Evolutionary conservation across 768 basidiomycete species (phyloP).

Genomic region (Calocera cornea): DNA sequence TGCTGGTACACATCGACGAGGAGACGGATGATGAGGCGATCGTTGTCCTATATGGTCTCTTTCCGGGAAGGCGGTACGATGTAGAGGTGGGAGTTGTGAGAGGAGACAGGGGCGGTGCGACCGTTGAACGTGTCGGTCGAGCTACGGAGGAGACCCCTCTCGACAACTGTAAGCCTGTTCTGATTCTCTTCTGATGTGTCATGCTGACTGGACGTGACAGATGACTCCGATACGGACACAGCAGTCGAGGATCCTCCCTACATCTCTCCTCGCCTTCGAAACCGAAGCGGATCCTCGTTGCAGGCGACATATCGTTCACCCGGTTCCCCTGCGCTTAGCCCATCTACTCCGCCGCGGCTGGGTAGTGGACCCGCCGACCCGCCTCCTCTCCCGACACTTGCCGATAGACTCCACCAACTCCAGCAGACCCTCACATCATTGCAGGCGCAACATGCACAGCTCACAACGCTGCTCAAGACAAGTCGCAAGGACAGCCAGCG

Average conservation of each 20-base stretch:
- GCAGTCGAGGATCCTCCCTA: constrained; percentile 8
- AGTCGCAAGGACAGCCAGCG: constrained; percentile 72
- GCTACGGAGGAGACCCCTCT: constrained; percentile 11
- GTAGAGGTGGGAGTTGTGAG: constrained; percentile 68
- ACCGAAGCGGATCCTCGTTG: neutral
- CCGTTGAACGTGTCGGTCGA: neutral
- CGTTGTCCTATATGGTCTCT: constrained; percentile 78
- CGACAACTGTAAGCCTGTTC: neutral
- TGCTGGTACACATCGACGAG: constrained; percentile 68
- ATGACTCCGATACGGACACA: constrained; percentile 1
- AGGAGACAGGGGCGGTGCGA: constrained; percentile 31
- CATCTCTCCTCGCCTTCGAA: neutral
- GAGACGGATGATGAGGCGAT: constrained; percentile 65
- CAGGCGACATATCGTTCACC: neutral
- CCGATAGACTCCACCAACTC: constrained; percentile 26
- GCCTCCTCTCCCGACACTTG: neutral
- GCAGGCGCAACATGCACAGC: constrained; percentile 50
- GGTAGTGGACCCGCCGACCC: neutral
- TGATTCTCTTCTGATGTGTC: neutral
- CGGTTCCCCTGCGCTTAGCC: neutral
- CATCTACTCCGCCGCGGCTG: constrained; percentile 13
- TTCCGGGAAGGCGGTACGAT: constrained; percentile 82
- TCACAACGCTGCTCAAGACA: constrained; percentile 58
- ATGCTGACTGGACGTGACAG: constrained; percentile 2
- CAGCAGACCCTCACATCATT: constrained; percentile 51